Base-by-base conservation (phyloP, 208 protist genomes). In the Acanthamoeba royreba region DNA sequence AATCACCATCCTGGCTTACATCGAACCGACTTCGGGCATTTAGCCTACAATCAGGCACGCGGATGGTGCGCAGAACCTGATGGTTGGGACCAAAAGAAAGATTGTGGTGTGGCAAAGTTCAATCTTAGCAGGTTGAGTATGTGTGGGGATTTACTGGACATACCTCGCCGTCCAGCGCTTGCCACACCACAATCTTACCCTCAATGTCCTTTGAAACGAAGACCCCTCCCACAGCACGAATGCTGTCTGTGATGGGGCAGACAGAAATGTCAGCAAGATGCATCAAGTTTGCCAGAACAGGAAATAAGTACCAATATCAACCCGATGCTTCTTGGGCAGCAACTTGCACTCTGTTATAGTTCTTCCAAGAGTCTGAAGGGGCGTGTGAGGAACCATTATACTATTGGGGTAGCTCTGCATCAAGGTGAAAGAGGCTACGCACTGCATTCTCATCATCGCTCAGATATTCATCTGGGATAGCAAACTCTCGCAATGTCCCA, bases 101-200 rank as follows among this genome's bases (percentile, higher is more conserved):
- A 52, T n/a, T 5, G 45, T 25, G 40, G 7, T 83, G 72, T 61
- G 40, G 28, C 46, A 25, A n/a, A n/a, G n/a, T n/a, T n/a, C n/a
- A n/a, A n/a, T n/a, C n/a, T 61, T 33, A 61, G 81, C 5, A 33
- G 40, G 81, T n/a, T 19, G 38, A 19, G 3, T 90, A 9, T 43
- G 9, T 25, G 46, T 8, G 35, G 19, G 85, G 1, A 47, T 28
- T 33, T n/a, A n/a, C n/a, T n/a, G n/a, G 38, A 22, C 4, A 40
- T 8, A 47, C 77, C 46, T 86, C 77, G 46, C 46, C 38, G 42
- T 58, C 42, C 46, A 55, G 15, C 1, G 77, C 42, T 38, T 31
- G 45, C 85, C 85, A 91, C 15, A 91, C 49, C 17, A 91, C 53
- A 25, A 91, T 69, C 31, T 69, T 91, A 52, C 85, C 85, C 33